Percentiles rank a stretch among this genome's conserved stretches.
Conservation (phyloP, 352 stramenopile species). For the Pythium rishiriense region DNA sequence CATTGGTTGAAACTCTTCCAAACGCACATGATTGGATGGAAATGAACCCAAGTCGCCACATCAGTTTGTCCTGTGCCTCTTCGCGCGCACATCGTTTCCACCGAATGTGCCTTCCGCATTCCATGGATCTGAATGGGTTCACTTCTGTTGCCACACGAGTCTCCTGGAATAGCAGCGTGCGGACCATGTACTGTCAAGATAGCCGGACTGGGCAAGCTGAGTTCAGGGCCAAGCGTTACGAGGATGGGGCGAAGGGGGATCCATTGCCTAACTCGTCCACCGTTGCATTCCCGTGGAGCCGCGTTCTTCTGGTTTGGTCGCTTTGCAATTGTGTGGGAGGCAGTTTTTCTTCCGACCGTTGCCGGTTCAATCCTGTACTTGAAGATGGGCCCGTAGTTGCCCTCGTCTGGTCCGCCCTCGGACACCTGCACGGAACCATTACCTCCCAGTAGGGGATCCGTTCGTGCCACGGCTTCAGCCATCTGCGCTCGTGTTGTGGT, state of each 20-base stretch:
- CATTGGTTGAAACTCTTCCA: not conserved
- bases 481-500: not conserved
- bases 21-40: constrained; percentile 4
- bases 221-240: not conserved
- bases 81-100: constrained; percentile 2
- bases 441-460: not conserved
- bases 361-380: not conserved
- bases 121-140: constrained; percentile 10
- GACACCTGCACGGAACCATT: not conserved
- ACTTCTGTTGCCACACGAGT: not conserved
- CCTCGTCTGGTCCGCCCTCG: not conserved
- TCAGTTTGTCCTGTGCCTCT: not conserved
- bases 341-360: not conserved
- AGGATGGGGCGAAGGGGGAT: not conserved
- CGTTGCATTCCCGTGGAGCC: not conserved
- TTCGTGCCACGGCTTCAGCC: too few species aligned
- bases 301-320: not conserved
- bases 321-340: not conserved
- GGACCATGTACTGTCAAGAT: not conserved
- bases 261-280: constrained; percentile 1
- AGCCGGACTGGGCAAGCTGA: not conserved
- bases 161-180: not conserved
- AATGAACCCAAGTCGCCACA: not conserved
- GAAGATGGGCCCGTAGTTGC: not conserved
- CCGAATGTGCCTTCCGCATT: constrained; percentile 14